Percentiles rank a stretch among this genome's conserved stretches.
These are phyloP conservation scores for Neurospora sp. DNA, from an alignment of 495 filamentous ascomycete genomes.

Conservation along the genomic window DNA sequence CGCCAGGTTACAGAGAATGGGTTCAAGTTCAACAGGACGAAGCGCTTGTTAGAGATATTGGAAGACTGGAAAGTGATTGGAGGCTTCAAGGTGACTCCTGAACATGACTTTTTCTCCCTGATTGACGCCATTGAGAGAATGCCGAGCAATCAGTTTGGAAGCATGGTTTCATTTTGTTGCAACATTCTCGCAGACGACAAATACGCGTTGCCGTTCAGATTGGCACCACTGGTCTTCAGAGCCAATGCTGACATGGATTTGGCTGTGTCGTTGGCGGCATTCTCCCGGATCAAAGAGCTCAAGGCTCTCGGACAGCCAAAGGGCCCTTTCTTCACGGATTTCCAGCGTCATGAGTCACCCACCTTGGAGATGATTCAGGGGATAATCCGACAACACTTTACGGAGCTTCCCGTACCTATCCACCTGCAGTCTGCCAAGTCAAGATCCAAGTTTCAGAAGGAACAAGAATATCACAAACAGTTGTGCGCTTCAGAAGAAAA, in stretches of 20 bases:
- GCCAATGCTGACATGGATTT: background rate
- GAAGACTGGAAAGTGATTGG: background rate
- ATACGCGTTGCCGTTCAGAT: slow-evolving; percentile 1
- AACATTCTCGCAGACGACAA: background rate
- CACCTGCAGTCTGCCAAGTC: background rate
- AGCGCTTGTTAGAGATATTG: background rate
- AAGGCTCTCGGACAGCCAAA: background rate
- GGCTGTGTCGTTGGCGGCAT: background rate
- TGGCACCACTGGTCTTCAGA: background rate
- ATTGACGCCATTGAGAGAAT: background rate
- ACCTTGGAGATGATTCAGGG: background rate
- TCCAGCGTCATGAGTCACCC: background rate
- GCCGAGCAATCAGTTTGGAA: background rate
- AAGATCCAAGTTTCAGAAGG: background rate
- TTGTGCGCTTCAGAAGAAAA: background rate
- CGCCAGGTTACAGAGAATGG: background rate
- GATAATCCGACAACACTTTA: background rate
- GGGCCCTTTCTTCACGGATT: background rate
- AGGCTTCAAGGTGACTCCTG: background rate
- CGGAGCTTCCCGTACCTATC: background rate
- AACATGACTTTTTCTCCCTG: background rate
- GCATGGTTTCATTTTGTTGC: background rate
- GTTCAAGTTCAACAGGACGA: background rate
- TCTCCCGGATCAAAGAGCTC: background rate
- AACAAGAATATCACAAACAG: background rate